phyloP scores from a whole-genome alignment of 73 alveolate genomes.

The Paramecium bursaria region DNA sequence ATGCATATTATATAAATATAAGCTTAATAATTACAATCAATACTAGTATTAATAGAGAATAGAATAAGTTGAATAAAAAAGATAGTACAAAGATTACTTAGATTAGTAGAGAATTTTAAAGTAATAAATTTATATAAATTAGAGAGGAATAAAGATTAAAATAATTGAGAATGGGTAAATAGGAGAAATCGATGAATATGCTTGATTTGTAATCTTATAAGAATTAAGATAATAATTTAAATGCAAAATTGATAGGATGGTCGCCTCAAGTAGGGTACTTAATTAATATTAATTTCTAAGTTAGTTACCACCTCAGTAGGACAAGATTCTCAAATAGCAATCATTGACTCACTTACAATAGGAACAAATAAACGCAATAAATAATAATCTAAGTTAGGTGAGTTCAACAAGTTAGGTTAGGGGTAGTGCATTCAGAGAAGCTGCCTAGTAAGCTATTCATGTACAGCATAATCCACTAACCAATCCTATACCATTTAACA shows the following conservation, averaged over 20 bases:
- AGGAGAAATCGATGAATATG: slow-evolving; percentile 62
- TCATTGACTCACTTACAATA: slow-evolving; percentile 2
- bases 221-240: slow-evolving; percentile 18
- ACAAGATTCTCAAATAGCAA: slow-evolving; percentile 16
- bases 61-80: slow-evolving; percentile 28
- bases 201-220: slow-evolving; percentile 48
- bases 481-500: slow-evolving; percentile 44
- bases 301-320: slow-evolving; percentile 49
- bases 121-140: not conserved
- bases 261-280: slow-evolving; percentile 47
- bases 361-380: slow-evolving; percentile 20
- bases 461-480: slow-evolving; percentile 30
- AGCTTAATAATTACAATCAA: slow-evolving; percentile 9
- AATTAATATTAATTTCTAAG: not conserved
- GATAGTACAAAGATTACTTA: slow-evolving; percentile 54
- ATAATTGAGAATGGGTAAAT: slow-evolving; percentile 52
- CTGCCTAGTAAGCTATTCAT: slow-evolving; percentile 48
- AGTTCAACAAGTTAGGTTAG: slow-evolving; percentile 14
- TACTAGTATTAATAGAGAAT: not conserved
- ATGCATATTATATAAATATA: not conserved
- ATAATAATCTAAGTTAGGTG: slow-evolving; percentile 31
- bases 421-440: slow-evolving; percentile 55
- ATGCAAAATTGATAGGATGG: slow-evolving; percentile 59
- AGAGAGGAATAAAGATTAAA: slow-evolving; percentile 58
- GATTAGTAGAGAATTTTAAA: slow-evolving; percentile 35